Evolutionary conservation across 2,329 filamentous ascomycete species (phyloP), one percentile per base, ranked within the genome.

Genomic region (Claviceps capensis): DNA sequence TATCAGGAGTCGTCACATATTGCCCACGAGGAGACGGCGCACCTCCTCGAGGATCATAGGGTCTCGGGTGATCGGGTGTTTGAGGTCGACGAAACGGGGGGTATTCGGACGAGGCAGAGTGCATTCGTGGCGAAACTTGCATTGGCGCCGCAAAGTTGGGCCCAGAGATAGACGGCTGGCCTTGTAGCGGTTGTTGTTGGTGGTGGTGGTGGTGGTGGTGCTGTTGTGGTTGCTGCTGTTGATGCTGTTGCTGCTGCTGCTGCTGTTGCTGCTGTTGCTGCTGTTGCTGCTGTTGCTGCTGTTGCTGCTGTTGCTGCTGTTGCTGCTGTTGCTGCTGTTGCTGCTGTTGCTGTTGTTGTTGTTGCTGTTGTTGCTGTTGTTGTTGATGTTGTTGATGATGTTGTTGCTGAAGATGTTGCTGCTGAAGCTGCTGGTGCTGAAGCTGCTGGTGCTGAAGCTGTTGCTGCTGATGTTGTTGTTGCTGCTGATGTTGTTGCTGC

Each of bases 31-130:
- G 75, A 14, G 77, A 78, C 4, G 69, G 71, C 16, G 70, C 61
- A 55, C 67, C 66, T 23, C 67, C 69, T 60, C 76, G 68, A 41
- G 67, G 69, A 55, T 72, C 72, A 67, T 80, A 79, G 52, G 70
- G 69, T 59, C 78, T 74, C 47, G 75, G 72, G 55, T 82, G 81
- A 45, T 88, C 85, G n/a, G 85, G 85, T 0, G 85, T 88, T 53
- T 86, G 81, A 2, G 85, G 85, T 54, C 84, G 75, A 55, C 83
- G 75, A 63, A 78, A 84, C 5, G 76, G 73, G 49, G 69, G 71
- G 55, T 85, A 84, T 17, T 86, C 82, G 54, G 78, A 67, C 0
- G 74, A 70, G 2, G 74, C 67, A 26, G 73, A 72, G 53, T 73
- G 74, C 69, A 81, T 74, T 42, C 75, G 69, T 3, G 78, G 78